A percentile compares a stretch with the other conserved stretches of the same genome.
Conservation (phyloP, 306 rosid genomes). For the Lathyrus sativus region DNA sequence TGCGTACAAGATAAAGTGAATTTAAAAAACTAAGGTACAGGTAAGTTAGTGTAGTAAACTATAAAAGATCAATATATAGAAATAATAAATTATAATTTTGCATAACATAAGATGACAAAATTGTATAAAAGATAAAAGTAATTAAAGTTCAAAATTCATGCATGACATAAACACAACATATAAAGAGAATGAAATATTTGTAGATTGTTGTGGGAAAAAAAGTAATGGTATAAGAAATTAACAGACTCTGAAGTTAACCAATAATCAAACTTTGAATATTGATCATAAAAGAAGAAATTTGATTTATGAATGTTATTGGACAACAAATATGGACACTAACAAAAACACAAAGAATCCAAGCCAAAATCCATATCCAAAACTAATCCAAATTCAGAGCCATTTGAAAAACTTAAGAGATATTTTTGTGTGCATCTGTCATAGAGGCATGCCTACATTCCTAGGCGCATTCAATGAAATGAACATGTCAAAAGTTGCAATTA, state of each 20-base stretch:
- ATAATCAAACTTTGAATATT: background rate
- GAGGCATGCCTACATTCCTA: background rate
- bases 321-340: background rate
- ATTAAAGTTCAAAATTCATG: background rate
- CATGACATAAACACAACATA: background rate
- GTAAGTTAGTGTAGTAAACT: background rate
- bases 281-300: background rate
- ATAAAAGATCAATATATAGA: background rate
- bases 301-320: background rate
- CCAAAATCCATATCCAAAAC: background rate
- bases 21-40: background rate
- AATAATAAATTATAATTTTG: background rate
- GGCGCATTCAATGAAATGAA: background rate
- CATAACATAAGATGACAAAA: background rate
- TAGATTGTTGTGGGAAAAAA: background rate
- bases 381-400: background rate
- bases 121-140: background rate
- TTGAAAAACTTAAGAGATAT: background rate
- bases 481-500: background rate
- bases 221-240: background rate
- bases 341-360: background rate
- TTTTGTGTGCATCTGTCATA: background rate
- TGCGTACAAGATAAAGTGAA: background rate
- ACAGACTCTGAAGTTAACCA: background rate
- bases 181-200: background rate